These are phyloP conservation scores for Wickerhamomyces chaumierensis DNA, from an alignment of 805 yeast genomes.

Conservation along the genomic window DNA sequence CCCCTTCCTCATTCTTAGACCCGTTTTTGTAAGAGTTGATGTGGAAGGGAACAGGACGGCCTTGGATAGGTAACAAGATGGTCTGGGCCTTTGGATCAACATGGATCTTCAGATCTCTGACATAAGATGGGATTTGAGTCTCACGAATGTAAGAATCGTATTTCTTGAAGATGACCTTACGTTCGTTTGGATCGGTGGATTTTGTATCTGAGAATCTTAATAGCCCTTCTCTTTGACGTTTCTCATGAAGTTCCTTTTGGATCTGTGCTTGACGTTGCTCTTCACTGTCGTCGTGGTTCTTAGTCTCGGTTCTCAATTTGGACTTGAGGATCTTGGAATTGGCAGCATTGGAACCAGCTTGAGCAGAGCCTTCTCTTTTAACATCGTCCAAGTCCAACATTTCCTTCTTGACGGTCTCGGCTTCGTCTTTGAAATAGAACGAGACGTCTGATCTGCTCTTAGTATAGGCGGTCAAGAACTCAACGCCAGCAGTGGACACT, in stretches of 20 bases:
- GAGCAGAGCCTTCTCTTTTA: constrained; percentile 20
- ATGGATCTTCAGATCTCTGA: constrained; percentile 74
- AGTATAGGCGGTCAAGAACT: constrained; percentile 61
- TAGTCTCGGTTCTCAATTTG: constrained; percentile 68
- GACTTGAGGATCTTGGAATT: constrained; percentile 64
- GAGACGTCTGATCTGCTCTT: constrained; percentile 67
- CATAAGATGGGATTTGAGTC: constrained; percentile 77
- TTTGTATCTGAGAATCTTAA: constrained; percentile 73
- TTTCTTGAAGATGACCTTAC: constrained; percentile 70
- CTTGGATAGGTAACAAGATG: constrained; percentile 80
- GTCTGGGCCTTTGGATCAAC: constrained; percentile 86
- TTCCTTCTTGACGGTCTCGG: constrained; percentile 28
- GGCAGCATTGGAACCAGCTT: constrained; percentile 15
- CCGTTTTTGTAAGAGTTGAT: constrained; percentile 91
- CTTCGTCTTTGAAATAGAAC: constrained; percentile 70
- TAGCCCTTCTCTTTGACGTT: constrained; percentile 78
- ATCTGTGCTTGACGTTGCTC: constrained; percentile 74
- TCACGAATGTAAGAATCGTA: constrained; percentile 93
- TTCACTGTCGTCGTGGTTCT: constrained; percentile 62
- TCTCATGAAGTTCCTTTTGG: constrained; percentile 75
- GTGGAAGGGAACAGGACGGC: constrained; percentile 97
- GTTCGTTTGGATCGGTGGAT: constrained; percentile 48
- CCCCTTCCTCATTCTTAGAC: constrained; percentile 93
- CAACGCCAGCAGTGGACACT: constrained; percentile 46
- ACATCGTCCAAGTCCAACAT: constrained; percentile 29